Evolutionary conservation across 345 rosid species (phyloP).

Genomic region (Clausena lansium): DNA sequence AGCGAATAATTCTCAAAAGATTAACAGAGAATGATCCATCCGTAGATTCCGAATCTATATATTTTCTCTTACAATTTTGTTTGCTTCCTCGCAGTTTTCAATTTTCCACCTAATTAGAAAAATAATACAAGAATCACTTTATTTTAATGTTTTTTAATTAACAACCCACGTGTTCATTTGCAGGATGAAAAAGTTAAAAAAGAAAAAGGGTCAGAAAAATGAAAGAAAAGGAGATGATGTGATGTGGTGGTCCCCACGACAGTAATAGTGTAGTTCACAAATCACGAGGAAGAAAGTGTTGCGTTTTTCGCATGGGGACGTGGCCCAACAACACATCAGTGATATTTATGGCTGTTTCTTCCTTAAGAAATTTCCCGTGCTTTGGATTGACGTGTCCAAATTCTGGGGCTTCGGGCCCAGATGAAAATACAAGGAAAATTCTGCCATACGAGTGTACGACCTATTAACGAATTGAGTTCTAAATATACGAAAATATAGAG

Average conservation of each 20-base stretch:
- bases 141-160: neutral
- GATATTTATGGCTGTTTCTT: neutral
- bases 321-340: neutral
- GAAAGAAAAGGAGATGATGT: neutral
- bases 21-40: neutral
- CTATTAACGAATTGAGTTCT: no score
- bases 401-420: neutral
- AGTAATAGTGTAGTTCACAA: neutral
- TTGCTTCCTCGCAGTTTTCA: neutral
- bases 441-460: neutral
- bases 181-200: neutral
- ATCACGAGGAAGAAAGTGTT: neutral
- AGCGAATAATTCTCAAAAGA: neutral
- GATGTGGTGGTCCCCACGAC: neutral
- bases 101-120: neutral
- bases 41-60: neutral
- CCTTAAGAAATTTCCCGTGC: conserved; percentile 5
- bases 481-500: no score
- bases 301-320: neutral
- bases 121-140: neutral
- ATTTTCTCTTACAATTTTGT: neutral
- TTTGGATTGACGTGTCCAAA: no score
- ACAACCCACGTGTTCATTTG: neutral
- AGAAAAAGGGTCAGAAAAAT: neutral
- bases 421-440: neutral